Evolutionary conservation across 1,284 basidiomycete species (phyloP).

Genomic region (Ceratobasidium sp.): DNA sequence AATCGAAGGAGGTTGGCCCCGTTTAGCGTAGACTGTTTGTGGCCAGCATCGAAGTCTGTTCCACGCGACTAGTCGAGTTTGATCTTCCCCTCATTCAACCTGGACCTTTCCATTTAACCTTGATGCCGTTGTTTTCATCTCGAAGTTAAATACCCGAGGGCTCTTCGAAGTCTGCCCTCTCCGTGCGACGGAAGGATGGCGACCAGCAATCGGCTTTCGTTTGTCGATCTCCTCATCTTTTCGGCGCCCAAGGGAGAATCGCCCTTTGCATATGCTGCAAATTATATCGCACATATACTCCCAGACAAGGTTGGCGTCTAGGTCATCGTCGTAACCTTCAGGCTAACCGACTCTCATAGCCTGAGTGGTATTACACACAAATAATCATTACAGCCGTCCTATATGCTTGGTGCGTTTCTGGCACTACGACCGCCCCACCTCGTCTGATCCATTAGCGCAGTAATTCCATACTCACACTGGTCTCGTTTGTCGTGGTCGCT

Average conservation of each 20-base stretch:
- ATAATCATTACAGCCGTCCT: background rate
- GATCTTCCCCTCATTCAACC: background rate
- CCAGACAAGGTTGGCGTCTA: slow-evolving; percentile 2
- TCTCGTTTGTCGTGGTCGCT: background rate
- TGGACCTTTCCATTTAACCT: background rate
- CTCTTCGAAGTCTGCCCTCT: background rate
- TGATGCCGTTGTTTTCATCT: background rate
- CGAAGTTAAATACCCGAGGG: background rate
- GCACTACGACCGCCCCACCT: background rate
- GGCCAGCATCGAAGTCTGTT: background rate
- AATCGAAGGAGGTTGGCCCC: background rate
- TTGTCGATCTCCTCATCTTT: slow-evolving; percentile 14
- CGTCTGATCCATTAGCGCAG: background rate
- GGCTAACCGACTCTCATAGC: background rate
- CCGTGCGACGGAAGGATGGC: background rate
- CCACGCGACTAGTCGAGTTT: background rate
- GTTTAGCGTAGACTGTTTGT: too few relatives aligned
- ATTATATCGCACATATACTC: slow-evolving; percentile 11
- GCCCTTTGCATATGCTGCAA: slow-evolving; percentile 16
- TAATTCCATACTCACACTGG: background rate
- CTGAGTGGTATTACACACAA: slow-evolving; percentile 20
- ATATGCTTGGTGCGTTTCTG: background rate
- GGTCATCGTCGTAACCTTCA: too few relatives aligned
- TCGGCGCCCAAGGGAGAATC: slow-evolving; percentile 13
- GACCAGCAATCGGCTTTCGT: background rate